Conservation (phyloP, 2,329 filamentous ascomycete species). For the Chlorencoelia australis region DNA sequence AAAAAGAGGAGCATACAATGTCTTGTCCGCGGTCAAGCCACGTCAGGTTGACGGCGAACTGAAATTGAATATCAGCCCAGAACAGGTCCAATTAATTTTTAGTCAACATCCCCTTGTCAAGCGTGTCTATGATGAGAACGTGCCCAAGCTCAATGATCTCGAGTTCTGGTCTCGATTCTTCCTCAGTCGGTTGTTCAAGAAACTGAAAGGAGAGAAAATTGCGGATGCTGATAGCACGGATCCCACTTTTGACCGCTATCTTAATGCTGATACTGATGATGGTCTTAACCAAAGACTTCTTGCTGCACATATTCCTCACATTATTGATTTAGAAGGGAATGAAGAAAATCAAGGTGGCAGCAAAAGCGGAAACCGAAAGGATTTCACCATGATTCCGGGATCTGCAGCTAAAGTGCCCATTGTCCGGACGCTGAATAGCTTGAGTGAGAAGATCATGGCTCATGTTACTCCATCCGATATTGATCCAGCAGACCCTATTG, state of each 20-base stretch:
- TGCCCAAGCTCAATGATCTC: slow-evolving; percentile 66
- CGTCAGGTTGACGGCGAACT: slow-evolving; percentile 63
- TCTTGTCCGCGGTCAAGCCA: slow-evolving; percentile 80
- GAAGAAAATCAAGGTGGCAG: slow-evolving; percentile 88
- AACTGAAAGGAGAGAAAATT: slow-evolving; percentile 80
- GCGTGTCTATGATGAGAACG: slow-evolving; percentile 85
- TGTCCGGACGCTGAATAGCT: slow-evolving; percentile 75
- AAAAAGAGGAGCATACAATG: slow-evolving; percentile 83
- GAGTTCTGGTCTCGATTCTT: slow-evolving; percentile 96
- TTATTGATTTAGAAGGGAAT: slow-evolving; percentile 88
- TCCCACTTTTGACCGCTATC: slow-evolving; percentile 74
- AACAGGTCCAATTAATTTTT: slow-evolving; percentile 90
- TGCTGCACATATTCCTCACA: slow-evolving; percentile 66
- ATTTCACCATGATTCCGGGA: slow-evolving; percentile 78
- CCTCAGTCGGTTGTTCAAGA: slow-evolving; percentile 80
- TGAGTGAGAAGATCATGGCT: slow-evolving; percentile 89
- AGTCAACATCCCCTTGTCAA: slow-evolving; percentile 85
- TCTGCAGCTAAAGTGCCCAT: slow-evolving; percentile 73
- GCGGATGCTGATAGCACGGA: slow-evolving; percentile 69
- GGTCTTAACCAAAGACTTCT: slow-evolving; percentile 43
- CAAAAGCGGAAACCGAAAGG: slow-evolving; percentile 72
- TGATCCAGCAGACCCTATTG: slow-evolving; percentile 54
- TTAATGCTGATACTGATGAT: slow-evolving; percentile 58
- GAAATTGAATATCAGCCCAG: slow-evolving; percentile 76
- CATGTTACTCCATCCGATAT: slow-evolving; percentile 72